Base-by-base conservation (phyloP, 2,329 filamentous ascomycete species). In the Phialophora tarda region DNA sequence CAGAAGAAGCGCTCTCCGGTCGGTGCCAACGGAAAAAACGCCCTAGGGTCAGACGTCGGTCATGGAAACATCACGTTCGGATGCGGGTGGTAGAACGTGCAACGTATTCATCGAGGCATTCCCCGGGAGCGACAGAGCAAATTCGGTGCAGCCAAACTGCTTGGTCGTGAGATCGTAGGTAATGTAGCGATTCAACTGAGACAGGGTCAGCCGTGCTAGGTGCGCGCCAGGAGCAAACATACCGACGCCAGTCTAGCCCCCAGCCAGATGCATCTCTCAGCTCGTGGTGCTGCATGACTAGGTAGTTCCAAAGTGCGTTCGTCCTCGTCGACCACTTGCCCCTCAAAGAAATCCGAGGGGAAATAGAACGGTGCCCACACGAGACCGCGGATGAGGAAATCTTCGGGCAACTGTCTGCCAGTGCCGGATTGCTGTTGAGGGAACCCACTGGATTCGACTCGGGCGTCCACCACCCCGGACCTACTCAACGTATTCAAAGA, bases 311-410 rank as follows among this genome's bases (percentile, higher is more conserved):
- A 77, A 41, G 79, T 77, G 3, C 85, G 78, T 64, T 85, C 84
- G 54, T 87, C 83, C 55, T 88, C 84, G 65, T 87, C 84, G 44
- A 80, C 77, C 57, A 81, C 78, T 1, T 79, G 77, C 23, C 77
- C 76, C 2, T 76, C 68, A 69, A 88, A 88, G 77, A 85, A 88
- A 3, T 77, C 75, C 1, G 78, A 67, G 0, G 83, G 82, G 65
- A 83, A 85, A 69, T 82, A 84, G 61, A 80, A 82, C 0, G 71
- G 51, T 66, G 83, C 78, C 59, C 80, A 82, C 82, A 84, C 87
- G 26, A 84, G 73, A 1, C 86, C 87, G 26, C 85, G 81, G 7
- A 88, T 82, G 1, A 82, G 72, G 68, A 84, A 88, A 68, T 89
- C 87, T 69, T 89, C 87, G 0, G 84, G 82, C 1, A 89, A 72